These are phyloP conservation scores for Dryas integrifolia DNA, from an alignment of 331 rosid genomes.

Conservation along the genomic window DNA sequence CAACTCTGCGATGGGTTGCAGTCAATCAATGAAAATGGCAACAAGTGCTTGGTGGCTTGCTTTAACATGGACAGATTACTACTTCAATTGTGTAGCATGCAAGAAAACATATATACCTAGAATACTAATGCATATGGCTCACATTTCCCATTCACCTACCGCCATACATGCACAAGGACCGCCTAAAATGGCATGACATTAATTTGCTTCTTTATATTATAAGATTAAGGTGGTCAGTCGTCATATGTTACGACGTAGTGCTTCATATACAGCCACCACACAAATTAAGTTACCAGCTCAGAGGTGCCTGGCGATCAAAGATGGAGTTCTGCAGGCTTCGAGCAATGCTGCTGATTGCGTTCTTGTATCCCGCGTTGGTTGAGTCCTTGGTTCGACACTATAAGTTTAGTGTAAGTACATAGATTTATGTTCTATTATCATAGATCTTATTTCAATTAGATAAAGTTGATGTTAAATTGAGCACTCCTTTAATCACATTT, in stretches of 20 bases:
- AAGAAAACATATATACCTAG: conserved; percentile 35
- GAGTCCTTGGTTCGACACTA: conserved; percentile 53
- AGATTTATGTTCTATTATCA: too few species aligned
- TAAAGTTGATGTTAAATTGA: too few species aligned
- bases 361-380: conserved; percentile 42
- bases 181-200: conserved; percentile 50
- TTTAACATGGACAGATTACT: conserved; percentile 26
- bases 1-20: conserved; percentile 25
- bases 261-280: background rate
- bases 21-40: conserved; percentile 39
- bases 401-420: conserved; percentile 49
- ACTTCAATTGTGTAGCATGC: conserved; percentile 50
- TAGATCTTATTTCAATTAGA: too few species aligned
- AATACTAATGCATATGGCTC: conserved; percentile 25
- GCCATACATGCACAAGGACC: background rate
- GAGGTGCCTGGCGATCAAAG: background rate
- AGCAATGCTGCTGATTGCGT: conserved; percentile 31
- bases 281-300: background rate
- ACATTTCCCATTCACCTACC: conserved; percentile 47
- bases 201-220: conserved; percentile 13
- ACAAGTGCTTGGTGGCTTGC: conserved; percentile 2
- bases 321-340: conserved; percentile 49
- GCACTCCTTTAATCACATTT: too few species aligned
- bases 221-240: conserved; percentile 9
- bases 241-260: background rate